Base-by-base conservation (phyloP, 352 stramenopile species). In the Globisporangium cystogenes region DNA sequence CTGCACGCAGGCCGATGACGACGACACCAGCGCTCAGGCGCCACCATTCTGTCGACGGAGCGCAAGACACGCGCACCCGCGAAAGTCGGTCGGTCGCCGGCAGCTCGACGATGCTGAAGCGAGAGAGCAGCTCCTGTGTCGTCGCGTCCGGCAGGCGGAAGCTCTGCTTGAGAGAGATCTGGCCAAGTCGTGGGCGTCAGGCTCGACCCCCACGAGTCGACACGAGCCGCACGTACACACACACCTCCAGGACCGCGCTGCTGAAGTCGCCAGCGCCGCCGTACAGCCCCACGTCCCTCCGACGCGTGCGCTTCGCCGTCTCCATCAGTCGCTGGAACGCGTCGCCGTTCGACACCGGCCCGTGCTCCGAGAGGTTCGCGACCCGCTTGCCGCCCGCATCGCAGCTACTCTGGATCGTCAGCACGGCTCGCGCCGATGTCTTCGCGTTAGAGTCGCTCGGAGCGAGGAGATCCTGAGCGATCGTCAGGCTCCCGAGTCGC, bases 21-120 rank as follows among this genome's bases (percentile, higher is more conserved):
- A n/a, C n/a, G n/a, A n/a, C n/a, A n/a, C n/a, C 12, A 39, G 33
- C 14, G 18, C 33, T 5, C 8, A n/a, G n/a, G n/a, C n/a, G n/a
- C n/a, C n/a, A n/a, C n/a, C 12, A 18, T 12, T 39, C 33, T 16
- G 12, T 18, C 33, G 14, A 39, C 14, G n/a, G n/a, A 12, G 14
- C 12, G 33, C 33, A 39, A 39, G 33, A 39, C 33, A 2, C 33
- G 63, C 68, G 20, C 52, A 82, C 77, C 27, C 68, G 60, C 3
- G 60, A 48, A n/a, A 88, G 71, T 20, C 68, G 68, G 39, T 88
- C 65, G 12, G 70, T 77, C 14, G 70, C 56, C 14, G 74, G 73
- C 4, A 79, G 37, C 37, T 88, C 72, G 1, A 82, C 53, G 2
- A 86, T 20, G 20, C 79, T 62, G 5, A 86, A 57, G 2, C 55